A percentile compares a stretch with the other conserved stretches of the same genome.
Conservation (phyloP, 768 basidiomycete species). For the Xerocomellus intermedius region DNA sequence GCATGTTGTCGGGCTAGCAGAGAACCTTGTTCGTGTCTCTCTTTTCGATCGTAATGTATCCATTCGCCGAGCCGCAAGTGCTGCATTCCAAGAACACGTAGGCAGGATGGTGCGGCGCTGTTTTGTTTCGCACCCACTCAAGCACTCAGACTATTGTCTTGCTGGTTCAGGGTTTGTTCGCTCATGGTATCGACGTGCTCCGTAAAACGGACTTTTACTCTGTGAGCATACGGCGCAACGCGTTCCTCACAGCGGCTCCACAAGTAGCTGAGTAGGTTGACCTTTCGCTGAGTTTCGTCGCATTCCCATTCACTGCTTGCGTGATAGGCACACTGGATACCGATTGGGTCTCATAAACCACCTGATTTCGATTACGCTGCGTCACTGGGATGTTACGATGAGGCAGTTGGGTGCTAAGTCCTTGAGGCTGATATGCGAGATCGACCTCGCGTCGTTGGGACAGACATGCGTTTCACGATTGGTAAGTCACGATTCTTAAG, state of each 20-base stretch:
- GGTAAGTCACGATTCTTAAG: constrained; percentile 42
- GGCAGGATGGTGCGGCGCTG: constrained; percentile 74
- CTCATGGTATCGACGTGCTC: constrained; percentile 92
- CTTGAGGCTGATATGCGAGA: constrained; percentile 61
- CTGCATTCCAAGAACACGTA: constrained; percentile 96
- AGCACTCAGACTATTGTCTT: constrained; percentile 16
- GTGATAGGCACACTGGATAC: constrained; percentile 73
- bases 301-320: constrained; percentile 8
- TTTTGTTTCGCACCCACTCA: constrained; percentile 1
- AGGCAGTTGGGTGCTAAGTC: constrained; percentile 76
- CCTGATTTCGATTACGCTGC: constrained; percentile 66
- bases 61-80: constrained; percentile 93
- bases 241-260: constrained; percentile 82
- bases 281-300: constrained; percentile 1
- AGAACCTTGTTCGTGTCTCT: constrained; percentile 71
- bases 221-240: constrained; percentile 79
- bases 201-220: constrained; percentile 94
- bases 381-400: constrained; percentile 89
- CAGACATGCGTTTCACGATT: constrained; percentile 47
- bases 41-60: constrained; percentile 93
- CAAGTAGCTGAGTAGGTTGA: constrained; percentile 81
- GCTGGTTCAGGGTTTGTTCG: constrained; percentile 70
- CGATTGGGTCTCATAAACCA: constrained; percentile 67
- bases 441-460: constrained; percentile 55
- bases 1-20: constrained; percentile 65